Conservation (phyloP, 1,284 basidiomycete species). For the Rhodotorula sp. region DNA sequence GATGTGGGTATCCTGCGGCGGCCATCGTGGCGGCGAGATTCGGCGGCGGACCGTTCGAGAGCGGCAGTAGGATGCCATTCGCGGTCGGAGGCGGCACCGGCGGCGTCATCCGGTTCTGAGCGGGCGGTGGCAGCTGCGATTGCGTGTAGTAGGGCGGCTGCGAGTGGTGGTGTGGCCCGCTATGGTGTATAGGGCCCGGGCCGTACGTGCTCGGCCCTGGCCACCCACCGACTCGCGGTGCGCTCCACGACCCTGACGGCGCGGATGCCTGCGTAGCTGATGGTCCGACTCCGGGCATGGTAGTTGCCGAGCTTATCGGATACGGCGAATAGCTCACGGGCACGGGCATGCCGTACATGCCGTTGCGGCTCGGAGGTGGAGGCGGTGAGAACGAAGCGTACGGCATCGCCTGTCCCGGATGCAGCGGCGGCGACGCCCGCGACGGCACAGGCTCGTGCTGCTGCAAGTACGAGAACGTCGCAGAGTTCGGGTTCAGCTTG, state of each 20-base stretch:
- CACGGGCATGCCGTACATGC: background rate
- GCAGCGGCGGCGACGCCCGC: background rate
- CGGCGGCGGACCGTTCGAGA: constrained; percentile 22
- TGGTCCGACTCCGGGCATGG: background rate
- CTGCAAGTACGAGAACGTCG: background rate
- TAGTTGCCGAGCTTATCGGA: constrained; percentile 5
- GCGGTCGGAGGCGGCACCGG: background rate
- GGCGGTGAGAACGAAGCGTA: background rate
- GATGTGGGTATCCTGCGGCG: background rate
- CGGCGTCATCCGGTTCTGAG: background rate
- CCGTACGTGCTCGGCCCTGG: too few relatives aligned
- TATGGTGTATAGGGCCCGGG: background rate
- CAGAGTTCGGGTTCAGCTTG: constrained; percentile 3
- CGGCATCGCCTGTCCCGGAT: too few relatives aligned
- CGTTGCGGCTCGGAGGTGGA: background rate
- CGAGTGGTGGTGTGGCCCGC: background rate
- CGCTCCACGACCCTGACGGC: background rate
- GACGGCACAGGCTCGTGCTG: background rate
- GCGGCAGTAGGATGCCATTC: constrained; percentile 31
- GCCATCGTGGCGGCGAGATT: constrained; percentile 4
- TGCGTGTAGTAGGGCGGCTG: constrained; percentile 2
- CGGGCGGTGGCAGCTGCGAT: background rate
- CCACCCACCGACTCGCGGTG: background rate
- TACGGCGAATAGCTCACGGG: constrained; percentile 5
- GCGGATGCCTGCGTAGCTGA: background rate